Conservation (phyloP, 371 early-diverging fungal genomes). For the Mucor mucedo region DNA sequence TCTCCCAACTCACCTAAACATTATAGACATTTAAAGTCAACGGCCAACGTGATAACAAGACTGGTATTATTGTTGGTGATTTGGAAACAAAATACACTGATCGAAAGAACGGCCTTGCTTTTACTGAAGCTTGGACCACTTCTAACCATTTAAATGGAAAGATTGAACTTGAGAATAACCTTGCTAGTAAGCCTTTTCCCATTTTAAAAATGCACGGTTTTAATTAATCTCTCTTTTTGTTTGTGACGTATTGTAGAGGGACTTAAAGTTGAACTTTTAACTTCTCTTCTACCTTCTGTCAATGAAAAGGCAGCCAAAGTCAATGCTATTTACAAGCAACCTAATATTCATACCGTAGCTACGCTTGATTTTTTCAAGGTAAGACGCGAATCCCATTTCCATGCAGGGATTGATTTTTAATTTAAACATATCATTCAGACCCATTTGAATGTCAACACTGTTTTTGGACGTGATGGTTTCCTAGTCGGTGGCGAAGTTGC, state of each 20-base stretch:
- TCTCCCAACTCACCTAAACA: background rate
- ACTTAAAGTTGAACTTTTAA: slow-evolving; percentile 52
- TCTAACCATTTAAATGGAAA: slow-evolving; percentile 88
- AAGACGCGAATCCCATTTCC: slow-evolving; percentile 1
- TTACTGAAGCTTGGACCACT: slow-evolving; percentile 96
- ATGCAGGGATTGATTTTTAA: background rate
- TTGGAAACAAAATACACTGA: slow-evolving; percentile 95
- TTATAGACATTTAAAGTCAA: slow-evolving; percentile 90
- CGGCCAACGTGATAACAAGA: slow-evolving; percentile 92
- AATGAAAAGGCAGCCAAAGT: slow-evolving; percentile 55
- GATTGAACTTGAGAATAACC: slow-evolving; percentile 91
- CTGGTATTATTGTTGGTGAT: slow-evolving; percentile 92
- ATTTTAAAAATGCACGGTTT: too few species aligned
- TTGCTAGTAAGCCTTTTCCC: slow-evolving; percentile 67
- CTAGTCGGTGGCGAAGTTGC: slow-evolving; percentile 90
- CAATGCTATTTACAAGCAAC: slow-evolving; percentile 53
- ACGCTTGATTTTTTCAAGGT: slow-evolving; percentile 56
- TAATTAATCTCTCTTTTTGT: background rate
- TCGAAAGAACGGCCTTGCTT: slow-evolving; percentile 87
- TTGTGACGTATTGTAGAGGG: slow-evolving; percentile 40
- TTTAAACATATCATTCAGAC: slow-evolving; percentile 25
- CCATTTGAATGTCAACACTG: slow-evolving; percentile 53
- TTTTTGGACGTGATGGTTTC: slow-evolving; percentile 80
- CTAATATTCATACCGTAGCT: slow-evolving; percentile 55
- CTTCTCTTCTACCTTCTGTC: slow-evolving; percentile 52